Percentiles rank a stretch among this genome's conserved stretches.
Conservation (phyloP, 163 green algal species). For the Volvox carteri region DNA sequence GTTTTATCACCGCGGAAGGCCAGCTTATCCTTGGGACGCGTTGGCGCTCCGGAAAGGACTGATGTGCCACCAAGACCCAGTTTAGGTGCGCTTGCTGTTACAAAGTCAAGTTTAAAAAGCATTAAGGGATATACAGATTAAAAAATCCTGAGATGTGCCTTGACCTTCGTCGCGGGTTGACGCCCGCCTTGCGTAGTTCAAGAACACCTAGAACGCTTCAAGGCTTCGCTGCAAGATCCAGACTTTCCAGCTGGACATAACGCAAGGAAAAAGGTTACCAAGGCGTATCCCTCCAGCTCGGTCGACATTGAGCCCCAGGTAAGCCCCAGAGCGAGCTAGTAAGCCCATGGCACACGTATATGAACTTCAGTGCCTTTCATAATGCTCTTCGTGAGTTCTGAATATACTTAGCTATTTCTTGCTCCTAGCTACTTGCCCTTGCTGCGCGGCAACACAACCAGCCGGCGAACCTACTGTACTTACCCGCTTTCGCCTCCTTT, state of each 20-base stretch:
- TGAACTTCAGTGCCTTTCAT: too few species aligned
- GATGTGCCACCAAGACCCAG: background rate
- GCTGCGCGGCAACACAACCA: too few species aligned
- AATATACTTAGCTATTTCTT: too few species aligned
- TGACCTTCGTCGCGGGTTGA: background rate
- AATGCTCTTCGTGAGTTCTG: too few species aligned
- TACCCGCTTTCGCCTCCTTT: too few species aligned
- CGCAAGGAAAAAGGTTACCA: background rate
- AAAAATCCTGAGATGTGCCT: background rate
- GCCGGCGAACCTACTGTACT: too few species aligned
- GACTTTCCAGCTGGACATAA: background rate
- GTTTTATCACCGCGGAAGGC: background rate
- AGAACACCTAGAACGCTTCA: constrained; percentile 9
- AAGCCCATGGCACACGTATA: too few species aligned
- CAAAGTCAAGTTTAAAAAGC: background rate
- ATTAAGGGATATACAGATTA: background rate
- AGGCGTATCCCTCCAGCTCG: background rate
- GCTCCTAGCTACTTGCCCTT: too few species aligned
- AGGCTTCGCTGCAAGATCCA: background rate
- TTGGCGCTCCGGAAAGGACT: background rate
- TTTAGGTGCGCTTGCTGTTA: background rate
- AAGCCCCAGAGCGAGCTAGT: too few species aligned
- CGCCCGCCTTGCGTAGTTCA: constrained; percentile 9
- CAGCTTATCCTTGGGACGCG: background rate
- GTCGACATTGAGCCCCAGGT: constrained; percentile 37